Evolutionary conservation across 805 yeast genomes (phyloP).

Genomic region (Wickerhamomyces mucosus): DNA sequence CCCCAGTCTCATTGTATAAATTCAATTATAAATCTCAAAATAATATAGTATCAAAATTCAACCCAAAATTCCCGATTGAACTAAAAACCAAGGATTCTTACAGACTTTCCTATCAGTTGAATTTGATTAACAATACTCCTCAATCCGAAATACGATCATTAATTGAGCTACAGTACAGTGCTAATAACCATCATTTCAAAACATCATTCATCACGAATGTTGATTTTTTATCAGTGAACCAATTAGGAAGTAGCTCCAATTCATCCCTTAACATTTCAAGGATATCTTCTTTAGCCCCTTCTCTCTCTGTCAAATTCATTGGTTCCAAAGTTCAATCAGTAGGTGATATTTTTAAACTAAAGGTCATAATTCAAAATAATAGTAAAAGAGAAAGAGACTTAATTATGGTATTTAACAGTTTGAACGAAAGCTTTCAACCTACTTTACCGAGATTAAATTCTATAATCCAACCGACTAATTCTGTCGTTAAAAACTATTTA

Average conservation of each 20-base stretch:
- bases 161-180: slow-evolving; percentile 21
- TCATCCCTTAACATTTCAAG: slow-evolving; percentile 2
- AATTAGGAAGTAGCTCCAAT: slow-evolving; percentile 3
- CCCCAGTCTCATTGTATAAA: slow-evolving; percentile 3
- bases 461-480: slow-evolving; percentile 13
- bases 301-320: slow-evolving; percentile 41
- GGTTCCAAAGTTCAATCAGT: slow-evolving; percentile 53
- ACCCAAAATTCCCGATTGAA: slow-evolving; percentile 17
- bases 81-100: slow-evolving; percentile 19
- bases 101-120: slow-evolving; percentile 19
- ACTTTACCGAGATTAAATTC: slow-evolving; percentile 18
- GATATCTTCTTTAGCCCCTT: slow-evolving; percentile 17
- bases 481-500: slow-evolving; percentile 26
- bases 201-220: slow-evolving; percentile 12
- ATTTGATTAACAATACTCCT: slow-evolving; percentile 15
- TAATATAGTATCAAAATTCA: slow-evolving; percentile 13
- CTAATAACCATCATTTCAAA: slow-evolving; percentile 13
- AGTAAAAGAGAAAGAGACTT: slow-evolving; percentile 41
- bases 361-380: slow-evolving; percentile 55
- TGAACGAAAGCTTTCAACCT: slow-evolving; percentile 13
- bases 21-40: slow-evolving; percentile 15
- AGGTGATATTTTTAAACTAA: slow-evolving; percentile 56
- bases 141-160: slow-evolving; percentile 6
- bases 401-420: slow-evolving; percentile 30
- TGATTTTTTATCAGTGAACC: slow-evolving; percentile 7